phyloP scores from a whole-genome alignment of 1,139 yeast species.

The Candida sanyaensis region DNA sequence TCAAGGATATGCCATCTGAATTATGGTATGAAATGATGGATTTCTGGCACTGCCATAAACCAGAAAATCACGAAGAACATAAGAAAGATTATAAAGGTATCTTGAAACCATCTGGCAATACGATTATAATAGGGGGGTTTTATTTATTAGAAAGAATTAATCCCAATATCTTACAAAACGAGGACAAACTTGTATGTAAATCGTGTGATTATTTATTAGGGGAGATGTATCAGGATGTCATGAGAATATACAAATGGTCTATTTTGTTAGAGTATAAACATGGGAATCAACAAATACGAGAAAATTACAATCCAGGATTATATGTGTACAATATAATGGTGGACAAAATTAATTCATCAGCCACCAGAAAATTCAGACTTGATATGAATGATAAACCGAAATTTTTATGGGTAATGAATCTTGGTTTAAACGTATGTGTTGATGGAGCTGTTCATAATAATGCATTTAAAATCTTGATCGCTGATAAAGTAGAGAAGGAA shows the following conservation, averaged over 20 bases:
- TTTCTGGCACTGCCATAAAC: slow-evolving; percentile 98
- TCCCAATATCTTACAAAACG: slow-evolving; percentile 13
- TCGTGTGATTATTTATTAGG: slow-evolving; percentile 38
- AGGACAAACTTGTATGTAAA: slow-evolving; percentile 23
- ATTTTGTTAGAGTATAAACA: slow-evolving; percentile 30
- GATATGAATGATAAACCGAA: slow-evolving; percentile 63
- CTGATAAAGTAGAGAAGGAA: slow-evolving; percentile 14
- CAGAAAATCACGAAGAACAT: slow-evolving; percentile 37
- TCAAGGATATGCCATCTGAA: slow-evolving; percentile 84
- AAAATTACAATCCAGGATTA: slow-evolving; percentile 31
- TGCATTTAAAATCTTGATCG: slow-evolving; percentile 44
- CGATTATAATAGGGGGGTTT: slow-evolving; percentile 58
- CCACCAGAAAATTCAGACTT: slow-evolving; percentile 58
- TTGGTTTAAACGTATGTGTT: slow-evolving; percentile 37
- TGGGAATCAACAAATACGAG: neutral
- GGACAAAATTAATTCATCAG: slow-evolving; percentile 50
- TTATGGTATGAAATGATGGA: slow-evolving; percentile 96
- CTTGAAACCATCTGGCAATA: slow-evolving; percentile 45
- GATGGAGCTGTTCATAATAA: slow-evolving; percentile 19
- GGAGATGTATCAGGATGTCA: slow-evolving; percentile 19
- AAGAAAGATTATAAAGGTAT: slow-evolving; percentile 32
- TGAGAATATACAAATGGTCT: slow-evolving; percentile 64
- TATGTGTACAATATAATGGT: slow-evolving; percentile 41
- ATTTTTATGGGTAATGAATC: slow-evolving; percentile 60
- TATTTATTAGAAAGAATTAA: slow-evolving; percentile 49